Conservation (phyloP, 2,329 filamentous ascomycete genomes). For the Chaetomium globosum region DNA sequence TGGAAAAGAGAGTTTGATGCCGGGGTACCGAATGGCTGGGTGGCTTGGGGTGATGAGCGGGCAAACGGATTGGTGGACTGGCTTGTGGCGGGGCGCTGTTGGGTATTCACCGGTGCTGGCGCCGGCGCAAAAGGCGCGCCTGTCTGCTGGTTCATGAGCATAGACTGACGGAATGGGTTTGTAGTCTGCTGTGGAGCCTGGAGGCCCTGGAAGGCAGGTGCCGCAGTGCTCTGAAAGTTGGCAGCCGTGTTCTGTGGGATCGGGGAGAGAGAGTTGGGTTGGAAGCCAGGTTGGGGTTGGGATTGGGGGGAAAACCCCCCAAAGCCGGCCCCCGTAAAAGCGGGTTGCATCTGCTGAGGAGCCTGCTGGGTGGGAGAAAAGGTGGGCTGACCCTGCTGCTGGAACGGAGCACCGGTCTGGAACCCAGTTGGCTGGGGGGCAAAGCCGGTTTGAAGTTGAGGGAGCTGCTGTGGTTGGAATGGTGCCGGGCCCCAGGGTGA, state of each 20-base stretch:
- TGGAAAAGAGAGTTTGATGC: conserved; percentile 50
- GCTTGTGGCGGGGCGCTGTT: conserved; percentile 48
- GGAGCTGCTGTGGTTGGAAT: conserved; percentile 44
- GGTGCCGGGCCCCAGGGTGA: conserved; percentile 44
- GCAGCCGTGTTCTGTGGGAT: conserved; percentile 62
- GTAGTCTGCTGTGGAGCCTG: conserved; percentile 65
- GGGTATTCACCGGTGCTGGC: conserved; percentile 17
- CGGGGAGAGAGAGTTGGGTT: conserved; percentile 55
- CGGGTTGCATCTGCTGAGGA: conserved; percentile 50
- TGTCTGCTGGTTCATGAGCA: conserved; percentile 65
- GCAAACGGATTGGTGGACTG: conserved; percentile 89
- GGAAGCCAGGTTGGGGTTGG: conserved; percentile 64
- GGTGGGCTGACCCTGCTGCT: conserved; percentile 39
- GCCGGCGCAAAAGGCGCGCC: conserved; percentile 30
- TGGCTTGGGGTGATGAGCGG: conserved; percentile 57
- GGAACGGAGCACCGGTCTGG: conserved; percentile 48
- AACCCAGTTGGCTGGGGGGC: conserved; percentile 46
- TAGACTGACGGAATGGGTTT: conserved; percentile 93
- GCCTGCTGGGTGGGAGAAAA: conserved; percentile 46
- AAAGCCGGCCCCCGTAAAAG: conserved; percentile 74
- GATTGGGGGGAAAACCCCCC: conserved; percentile 78
- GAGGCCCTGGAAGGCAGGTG: conserved; percentile 48
- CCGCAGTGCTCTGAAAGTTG: conserved; percentile 53
- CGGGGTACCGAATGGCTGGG: conserved; percentile 45
- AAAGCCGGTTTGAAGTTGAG: conserved; percentile 50